Evolutionary conservation across 2,329 filamentous ascomycete genomes (phyloP), one percentile per base, ranked within the genome.

Genomic region (Cercospora nicotianae): DNA sequence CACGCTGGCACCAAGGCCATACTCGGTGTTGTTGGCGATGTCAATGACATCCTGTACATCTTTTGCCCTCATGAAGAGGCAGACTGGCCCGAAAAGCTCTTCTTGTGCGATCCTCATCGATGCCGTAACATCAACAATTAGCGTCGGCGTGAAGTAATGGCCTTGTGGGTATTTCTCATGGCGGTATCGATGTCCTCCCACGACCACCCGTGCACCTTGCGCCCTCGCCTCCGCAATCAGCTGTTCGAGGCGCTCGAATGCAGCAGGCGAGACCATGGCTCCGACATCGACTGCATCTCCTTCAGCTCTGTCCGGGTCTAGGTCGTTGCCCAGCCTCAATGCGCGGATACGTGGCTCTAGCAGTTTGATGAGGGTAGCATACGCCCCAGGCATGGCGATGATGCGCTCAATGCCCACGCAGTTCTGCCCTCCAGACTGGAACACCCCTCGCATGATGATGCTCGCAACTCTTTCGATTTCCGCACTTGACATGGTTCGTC

Each of bases 381-480:
- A 96, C 62, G 92, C 85, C n/a, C 82, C 83, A 1, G 92, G 90
- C 16, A 91, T 86, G 26, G 91, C 92, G 73, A 98, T 90, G 76
- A 98, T 90, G 65, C 95, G 91, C 82, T 99, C 95, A 73, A 97
- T 94, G 65, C 95, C 95, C 77, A 99, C 94, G 81, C 95, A 99
- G 82, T 99, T 99, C 80, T 99, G 95, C 1, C 95, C 95, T 16
- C 93, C 90, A 62, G 93, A 93, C 80, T 99, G 95, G 81, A 98
- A 99, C 9, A 92, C 93, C 63, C 94, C 95, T 63, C 95, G 89
- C 82, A 99, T 90, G 70, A 98, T 87, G 70, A 96, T 91, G 70
- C 93, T 91, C 45, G 87, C 87, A 60, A 98, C 89, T 51, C 91
- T 88, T 4, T 87, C 81, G 67, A 98, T 84, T 74, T 87, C 83